Conservation (phyloP, 2,329 filamentous ascomycete species). For the Ampelomyces quisqualis region DNA sequence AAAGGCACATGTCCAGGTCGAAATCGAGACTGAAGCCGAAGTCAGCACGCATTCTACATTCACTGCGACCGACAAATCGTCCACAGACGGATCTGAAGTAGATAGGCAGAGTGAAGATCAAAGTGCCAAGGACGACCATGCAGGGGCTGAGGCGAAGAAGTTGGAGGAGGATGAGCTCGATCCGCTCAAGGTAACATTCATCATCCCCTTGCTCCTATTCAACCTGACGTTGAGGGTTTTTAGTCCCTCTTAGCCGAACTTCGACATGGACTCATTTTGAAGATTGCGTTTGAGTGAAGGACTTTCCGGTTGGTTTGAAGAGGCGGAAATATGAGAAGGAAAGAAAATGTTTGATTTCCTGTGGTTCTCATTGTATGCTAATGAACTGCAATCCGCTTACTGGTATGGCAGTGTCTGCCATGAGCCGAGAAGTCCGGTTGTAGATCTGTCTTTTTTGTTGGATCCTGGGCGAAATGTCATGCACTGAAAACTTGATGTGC, state of each 20-base stretch:
- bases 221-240: neutral
- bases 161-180: slow-evolving; percentile 1
- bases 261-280: slow-evolving; percentile 7
- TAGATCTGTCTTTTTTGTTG: too few species aligned
- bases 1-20: too few species aligned
- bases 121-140: too few species aligned
- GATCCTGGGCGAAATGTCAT: too few species aligned
- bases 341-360: neutral
- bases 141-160: neutral
- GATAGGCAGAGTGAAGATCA: too few species aligned
- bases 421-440: too few species aligned
- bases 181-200: slow-evolving; percentile 11
- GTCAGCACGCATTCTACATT: too few species aligned
- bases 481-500: too few species aligned
- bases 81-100: too few species aligned
- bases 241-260: slow-evolving; percentile 11
- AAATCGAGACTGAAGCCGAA: too few species aligned
- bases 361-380: neutral
- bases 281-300: slow-evolving; percentile 8
- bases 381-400: neutral
- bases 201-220: neutral
- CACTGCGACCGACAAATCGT: too few species aligned
- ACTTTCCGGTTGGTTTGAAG: neutral
- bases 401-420: neutral
- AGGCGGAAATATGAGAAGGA: too few species aligned